phyloP scores from a whole-genome alignment of 768 basidiomycete species.

The Tricholoma sp. region DNA sequence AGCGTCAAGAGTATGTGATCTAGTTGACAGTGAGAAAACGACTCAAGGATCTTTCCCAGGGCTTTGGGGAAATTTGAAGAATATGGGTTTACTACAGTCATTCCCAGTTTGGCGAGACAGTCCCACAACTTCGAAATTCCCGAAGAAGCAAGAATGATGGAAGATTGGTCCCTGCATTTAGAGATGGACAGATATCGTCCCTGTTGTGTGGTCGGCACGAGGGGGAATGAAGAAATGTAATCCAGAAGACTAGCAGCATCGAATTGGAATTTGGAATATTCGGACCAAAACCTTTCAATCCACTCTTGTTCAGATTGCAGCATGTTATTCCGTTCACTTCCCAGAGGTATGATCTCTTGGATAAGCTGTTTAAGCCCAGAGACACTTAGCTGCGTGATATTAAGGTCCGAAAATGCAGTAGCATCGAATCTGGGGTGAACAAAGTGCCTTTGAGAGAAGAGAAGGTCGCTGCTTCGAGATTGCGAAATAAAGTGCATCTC shows the following conservation, averaged over 20 bases:
- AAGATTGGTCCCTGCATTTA: constrained; percentile 19
- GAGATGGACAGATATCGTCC: constrained; percentile 27
- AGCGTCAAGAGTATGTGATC: constrained; percentile 14
- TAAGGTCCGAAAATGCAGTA: constrained; percentile 16
- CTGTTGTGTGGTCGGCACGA: constrained; percentile 25
- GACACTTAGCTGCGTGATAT: constrained; percentile 17
- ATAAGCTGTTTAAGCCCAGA: constrained; percentile 13
- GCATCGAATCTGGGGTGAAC: constrained; percentile 22
- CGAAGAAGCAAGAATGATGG: constrained; percentile 18
- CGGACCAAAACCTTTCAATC: constrained; percentile 31
- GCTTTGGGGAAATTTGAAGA: constrained; percentile 9
- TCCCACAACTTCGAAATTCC: constrained; percentile 12
- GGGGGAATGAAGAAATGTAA: constrained; percentile 22
- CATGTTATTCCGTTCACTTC: not conserved
- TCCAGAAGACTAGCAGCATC: not conserved
- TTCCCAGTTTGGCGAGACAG: constrained; percentile 17
- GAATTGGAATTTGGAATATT: constrained; percentile 3
- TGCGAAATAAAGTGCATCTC: constrained; percentile 23
- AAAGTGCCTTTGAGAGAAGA: constrained; percentile 22
- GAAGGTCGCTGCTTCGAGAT: constrained; percentile 4
- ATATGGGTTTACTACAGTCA: constrained; percentile 17
- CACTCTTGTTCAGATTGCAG: constrained; percentile 9
- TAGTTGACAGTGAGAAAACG: constrained; percentile 10
- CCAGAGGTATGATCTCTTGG: not conserved
- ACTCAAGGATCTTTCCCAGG: constrained; percentile 14